These are phyloP conservation scores for Metschnikowia proteae DNA, from an alignment of 805 yeast species.

Conservation along the genomic window DNA sequence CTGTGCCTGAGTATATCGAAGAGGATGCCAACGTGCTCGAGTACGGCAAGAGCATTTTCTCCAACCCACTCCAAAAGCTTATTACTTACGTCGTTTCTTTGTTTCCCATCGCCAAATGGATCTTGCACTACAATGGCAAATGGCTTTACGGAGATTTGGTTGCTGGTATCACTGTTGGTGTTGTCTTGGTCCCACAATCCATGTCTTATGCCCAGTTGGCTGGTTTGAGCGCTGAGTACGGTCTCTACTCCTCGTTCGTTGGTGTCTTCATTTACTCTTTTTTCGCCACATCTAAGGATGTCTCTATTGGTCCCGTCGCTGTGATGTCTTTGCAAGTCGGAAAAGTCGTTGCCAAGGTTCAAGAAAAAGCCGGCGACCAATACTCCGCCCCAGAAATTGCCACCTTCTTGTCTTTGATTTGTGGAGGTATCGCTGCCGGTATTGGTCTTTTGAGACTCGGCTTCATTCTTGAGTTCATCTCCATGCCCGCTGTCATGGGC, in stretches of 20 bases:
- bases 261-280: constrained; percentile 87
- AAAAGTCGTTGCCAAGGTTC: constrained; percentile 67
- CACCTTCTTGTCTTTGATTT: constrained; percentile 68
- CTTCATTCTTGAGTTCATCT: constrained; percentile 81
- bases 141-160: constrained; percentile 83
- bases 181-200: constrained; percentile 89
- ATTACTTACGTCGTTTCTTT: constrained; percentile 53
- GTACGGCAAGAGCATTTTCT: constrained; percentile 26
- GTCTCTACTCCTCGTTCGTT: constrained; percentile 85
- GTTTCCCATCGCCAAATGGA: constrained; percentile 83
- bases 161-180: constrained; percentile 92
- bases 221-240: constrained; percentile 74
- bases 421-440: constrained; percentile 83
- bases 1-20: constrained; percentile 38
- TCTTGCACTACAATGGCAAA: constrained; percentile 69
- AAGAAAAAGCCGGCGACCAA: constrained; percentile 38
- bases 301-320: constrained; percentile 94
- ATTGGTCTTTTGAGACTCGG: constrained; percentile 82
- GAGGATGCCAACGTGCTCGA: constrained; percentile 31
- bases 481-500: constrained; percentile 89
- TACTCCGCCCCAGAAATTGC: constrained; percentile 70
- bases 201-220: constrained; percentile 95
- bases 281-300: constrained; percentile 94
- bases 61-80: constrained; percentile 39
- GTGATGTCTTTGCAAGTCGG: constrained; percentile 89